Evolutionary conservation across 139 green algal species (phyloP).

Genomic region (Micractinium sp.): DNA sequence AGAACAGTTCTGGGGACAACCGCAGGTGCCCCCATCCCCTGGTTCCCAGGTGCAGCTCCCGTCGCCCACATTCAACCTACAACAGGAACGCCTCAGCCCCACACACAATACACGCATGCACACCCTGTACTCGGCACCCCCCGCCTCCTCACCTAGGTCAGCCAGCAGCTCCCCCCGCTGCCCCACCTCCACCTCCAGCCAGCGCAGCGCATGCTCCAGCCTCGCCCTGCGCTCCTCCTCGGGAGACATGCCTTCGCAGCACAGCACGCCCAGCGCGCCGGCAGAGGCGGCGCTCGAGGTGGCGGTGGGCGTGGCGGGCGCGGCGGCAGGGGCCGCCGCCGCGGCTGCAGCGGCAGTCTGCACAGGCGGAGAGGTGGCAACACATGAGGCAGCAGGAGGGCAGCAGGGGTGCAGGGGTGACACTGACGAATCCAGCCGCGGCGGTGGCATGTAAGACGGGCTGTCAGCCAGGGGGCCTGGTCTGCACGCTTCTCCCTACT

Average conservation of each 20-base stretch:
- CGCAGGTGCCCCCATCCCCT: no score
- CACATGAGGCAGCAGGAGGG: neutral
- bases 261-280: neutral
- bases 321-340: neutral
- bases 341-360: neutral
- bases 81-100: no score
- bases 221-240: slow-evolving; percentile 67
- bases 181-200: slow-evolving; percentile 61
- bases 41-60: no score
- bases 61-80: no score
- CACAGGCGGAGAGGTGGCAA: neutral
- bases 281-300: neutral
- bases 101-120: no score
- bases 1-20: no score
- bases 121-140: no score
- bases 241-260: slow-evolving; percentile 36
- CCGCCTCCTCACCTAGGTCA: slow-evolving; percentile 59
- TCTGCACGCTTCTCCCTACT: no score
- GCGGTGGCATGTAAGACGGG: no score
- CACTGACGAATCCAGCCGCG: no score
- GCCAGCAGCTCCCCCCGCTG: slow-evolving; percentile 75
- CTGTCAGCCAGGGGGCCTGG: no score
- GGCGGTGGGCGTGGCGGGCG: neutral
- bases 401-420: neutral
- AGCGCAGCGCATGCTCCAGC: slow-evolving; percentile 52